Conservation (phyloP, 2,329 filamentous ascomycete genomes). For the Alternaria brassicicola region DNA sequence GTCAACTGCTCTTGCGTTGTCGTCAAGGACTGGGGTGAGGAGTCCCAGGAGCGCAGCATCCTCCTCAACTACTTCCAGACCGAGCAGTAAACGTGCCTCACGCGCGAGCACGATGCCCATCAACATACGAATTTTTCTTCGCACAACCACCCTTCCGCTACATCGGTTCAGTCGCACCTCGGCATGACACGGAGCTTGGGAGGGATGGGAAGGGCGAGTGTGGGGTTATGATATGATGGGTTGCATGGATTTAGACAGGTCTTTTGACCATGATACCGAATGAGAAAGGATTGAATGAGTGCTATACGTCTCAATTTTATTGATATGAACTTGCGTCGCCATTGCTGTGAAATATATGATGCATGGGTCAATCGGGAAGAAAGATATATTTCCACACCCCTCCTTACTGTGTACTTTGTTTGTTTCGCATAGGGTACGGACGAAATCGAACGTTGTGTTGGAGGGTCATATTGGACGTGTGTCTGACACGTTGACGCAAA, state of each 20-base stretch:
- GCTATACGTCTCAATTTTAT: background rate
- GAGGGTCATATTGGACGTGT: no score
- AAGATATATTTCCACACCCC: background rate
- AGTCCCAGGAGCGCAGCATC: constrained; percentile 97
- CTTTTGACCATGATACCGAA: constrained; percentile 12
- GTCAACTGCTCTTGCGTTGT: constrained; percentile 99
- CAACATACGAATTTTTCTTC: constrained; percentile 3
- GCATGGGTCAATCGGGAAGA: background rate
- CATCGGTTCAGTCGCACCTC: constrained; percentile 21
- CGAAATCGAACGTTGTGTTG: background rate
- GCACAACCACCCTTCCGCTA: constrained; percentile 21
- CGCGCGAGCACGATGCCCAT: constrained; percentile 9
- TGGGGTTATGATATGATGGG: constrained; percentile 14
- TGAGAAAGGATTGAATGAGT: constrained; percentile 11
- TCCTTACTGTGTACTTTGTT: background rate
- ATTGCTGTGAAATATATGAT: background rate
- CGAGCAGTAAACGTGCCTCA: constrained; percentile 56
- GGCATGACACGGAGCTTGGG: constrained; percentile 21
- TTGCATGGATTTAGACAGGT: constrained; percentile 23
- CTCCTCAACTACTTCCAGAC: constrained; percentile 99
- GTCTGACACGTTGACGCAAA: background rate
- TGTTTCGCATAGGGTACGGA: background rate
- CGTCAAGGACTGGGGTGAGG: constrained; percentile 99
- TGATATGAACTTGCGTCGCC: background rate
- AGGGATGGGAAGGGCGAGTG: constrained; percentile 6